Conservation (phyloP, 305 asterid genomes). For the Fraxinus velutina region DNA sequence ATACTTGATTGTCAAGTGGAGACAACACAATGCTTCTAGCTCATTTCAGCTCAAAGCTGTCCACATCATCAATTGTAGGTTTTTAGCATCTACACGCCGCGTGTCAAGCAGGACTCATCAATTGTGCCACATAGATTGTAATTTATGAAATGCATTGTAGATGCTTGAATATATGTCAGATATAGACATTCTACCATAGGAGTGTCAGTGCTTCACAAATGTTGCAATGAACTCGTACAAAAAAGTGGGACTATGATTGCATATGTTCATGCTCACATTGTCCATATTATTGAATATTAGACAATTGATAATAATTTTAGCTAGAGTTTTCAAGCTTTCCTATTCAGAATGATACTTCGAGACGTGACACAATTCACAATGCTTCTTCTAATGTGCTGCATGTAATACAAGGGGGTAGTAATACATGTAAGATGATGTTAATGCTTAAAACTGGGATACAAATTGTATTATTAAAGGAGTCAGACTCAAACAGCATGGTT, state of each 20-base stretch:
- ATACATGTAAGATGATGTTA: constrained; percentile 5
- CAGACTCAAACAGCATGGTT: not conserved
- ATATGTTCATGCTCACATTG: not conserved
- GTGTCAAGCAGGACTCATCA: not conserved
- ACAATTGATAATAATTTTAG: not conserved
- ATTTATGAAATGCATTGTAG: not conserved
- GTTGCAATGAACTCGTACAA: not conserved
- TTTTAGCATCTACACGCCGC: not conserved
- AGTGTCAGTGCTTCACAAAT: not conserved
- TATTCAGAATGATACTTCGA: not conserved
- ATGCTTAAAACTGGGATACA: not conserved
- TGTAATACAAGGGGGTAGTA: not conserved
- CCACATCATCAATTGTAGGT: not conserved
- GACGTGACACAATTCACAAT: not conserved
- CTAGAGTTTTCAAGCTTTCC: not conserved
- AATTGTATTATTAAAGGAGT: not conserved
- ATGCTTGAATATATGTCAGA: not conserved
- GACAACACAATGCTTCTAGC: not conserved
- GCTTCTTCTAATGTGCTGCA: constrained; percentile 6
- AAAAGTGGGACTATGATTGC: not conserved
- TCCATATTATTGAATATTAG: not conserved
- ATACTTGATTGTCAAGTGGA: not conserved
- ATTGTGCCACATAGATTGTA: not conserved
- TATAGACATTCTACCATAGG: not conserved
- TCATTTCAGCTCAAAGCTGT: not conserved